phyloP scores from a whole-genome alignment of 208 protist genomes.

The Trypanosoma theileri region DNA sequence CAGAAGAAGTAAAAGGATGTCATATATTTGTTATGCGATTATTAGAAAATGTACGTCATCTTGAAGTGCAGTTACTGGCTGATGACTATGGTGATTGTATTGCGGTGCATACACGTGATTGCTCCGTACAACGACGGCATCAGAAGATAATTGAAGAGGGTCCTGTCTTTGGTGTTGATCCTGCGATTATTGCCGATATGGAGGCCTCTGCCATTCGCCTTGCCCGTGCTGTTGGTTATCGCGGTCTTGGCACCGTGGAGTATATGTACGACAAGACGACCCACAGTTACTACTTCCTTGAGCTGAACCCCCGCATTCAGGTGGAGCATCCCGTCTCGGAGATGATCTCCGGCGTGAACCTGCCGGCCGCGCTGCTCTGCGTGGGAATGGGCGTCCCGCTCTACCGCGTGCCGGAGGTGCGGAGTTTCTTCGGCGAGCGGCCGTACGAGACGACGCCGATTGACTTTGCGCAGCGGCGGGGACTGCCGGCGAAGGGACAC shows the following conservation, averaged over 20 bases:
- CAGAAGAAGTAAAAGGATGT: constrained; percentile 95
- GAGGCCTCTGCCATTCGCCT: constrained; percentile 92
- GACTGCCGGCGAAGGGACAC: constrained; percentile 81
- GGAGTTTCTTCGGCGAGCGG: constrained; percentile 90
- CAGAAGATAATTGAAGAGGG: constrained; percentile 99
- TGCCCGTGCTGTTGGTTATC: constrained; percentile 93
- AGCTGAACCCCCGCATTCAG: constrained; percentile 98
- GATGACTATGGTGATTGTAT: constrained; percentile 94
- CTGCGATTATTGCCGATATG: constrained; percentile 87
- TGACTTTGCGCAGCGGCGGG: constrained; percentile 81
- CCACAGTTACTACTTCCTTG: constrained; percentile 94
- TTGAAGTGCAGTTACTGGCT: constrained; percentile 97
- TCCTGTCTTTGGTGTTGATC: constrained; percentile 87
- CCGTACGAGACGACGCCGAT: constrained; percentile 71
- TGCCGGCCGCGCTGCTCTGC: constrained; percentile 94
- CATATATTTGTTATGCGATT: constrained; percentile 98
- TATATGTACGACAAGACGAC: constrained; percentile 95
- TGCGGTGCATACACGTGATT: constrained; percentile 95
- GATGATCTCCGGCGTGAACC: constrained; percentile 95
- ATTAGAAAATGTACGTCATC: constrained; percentile 89
- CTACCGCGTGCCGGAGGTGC: constrained; percentile 94
- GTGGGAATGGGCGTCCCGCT: constrained; percentile 98
- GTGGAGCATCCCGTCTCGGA: constrained; percentile 98
- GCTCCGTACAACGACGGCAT: constrained; percentile 97
- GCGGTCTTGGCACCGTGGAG: constrained; percentile 96